These are phyloP conservation scores for Avena insularis DNA, from an alignment of 176 grass and related monocot genomes.

Conservation along the genomic window DNA sequence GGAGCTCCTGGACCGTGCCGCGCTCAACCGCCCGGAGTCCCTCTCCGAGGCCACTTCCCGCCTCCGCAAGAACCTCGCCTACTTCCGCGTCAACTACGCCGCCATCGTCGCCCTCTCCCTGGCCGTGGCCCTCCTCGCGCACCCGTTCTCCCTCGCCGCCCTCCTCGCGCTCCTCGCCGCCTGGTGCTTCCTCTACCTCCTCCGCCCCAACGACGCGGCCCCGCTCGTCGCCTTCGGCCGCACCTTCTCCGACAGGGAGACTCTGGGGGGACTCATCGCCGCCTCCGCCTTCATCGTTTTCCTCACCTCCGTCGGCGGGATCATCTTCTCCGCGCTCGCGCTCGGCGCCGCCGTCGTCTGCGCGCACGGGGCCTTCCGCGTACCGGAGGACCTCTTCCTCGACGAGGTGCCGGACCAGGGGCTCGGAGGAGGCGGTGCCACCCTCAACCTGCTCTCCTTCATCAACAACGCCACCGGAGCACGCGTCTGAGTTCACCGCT, in stretches of 20 bases:
- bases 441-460: slow-evolving; percentile 31
- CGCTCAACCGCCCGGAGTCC: slow-evolving; percentile 32
- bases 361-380: slow-evolving; percentile 28
- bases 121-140: slow-evolving; percentile 6
- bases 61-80: slow-evolving; percentile 59
- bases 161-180: slow-evolving; percentile 31
- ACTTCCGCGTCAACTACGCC: slow-evolving; percentile 98
- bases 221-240: slow-evolving; percentile 12
- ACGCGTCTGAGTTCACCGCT: background rate
- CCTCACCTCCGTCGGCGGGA: slow-evolving; percentile 32
- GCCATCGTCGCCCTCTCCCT: slow-evolving; percentile 39
- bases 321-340: slow-evolving; percentile 37
- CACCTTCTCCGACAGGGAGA: slow-evolving; percentile 38
- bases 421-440: background rate
- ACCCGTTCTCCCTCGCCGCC: slow-evolving; percentile 30
- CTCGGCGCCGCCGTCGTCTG: slow-evolving; percentile 32
- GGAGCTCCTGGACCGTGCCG: slow-evolving; percentile 27
- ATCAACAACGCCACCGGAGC: slow-evolving; percentile 2
- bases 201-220: slow-evolving; percentile 15
- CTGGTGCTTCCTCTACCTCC: slow-evolving; percentile 33
- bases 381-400: slow-evolving; percentile 22
- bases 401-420: slow-evolving; percentile 28
- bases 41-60: slow-evolving; percentile 27
- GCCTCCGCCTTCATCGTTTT: slow-evolving; percentile 25
- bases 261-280: slow-evolving; percentile 12